phyloP scores from a whole-genome alignment of 2,329 filamentous ascomycete genomes.

The Pseudophaeomoniella oleicola region DNA sequence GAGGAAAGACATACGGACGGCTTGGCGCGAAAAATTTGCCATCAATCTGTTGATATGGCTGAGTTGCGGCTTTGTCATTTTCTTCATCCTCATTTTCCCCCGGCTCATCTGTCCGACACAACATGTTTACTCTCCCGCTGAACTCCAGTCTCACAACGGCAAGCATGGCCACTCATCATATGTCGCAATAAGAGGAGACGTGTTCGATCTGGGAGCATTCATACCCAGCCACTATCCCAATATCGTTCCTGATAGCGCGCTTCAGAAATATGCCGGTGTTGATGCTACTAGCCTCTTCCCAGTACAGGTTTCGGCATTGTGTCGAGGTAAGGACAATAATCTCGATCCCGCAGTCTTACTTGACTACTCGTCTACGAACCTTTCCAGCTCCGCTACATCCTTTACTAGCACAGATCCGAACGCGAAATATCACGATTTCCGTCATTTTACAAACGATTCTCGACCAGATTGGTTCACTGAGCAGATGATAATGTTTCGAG shows the following conservation, averaged over 20 bases:
- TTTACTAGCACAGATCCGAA: slow-evolving; percentile 58
- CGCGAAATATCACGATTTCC: slow-evolving; percentile 81
- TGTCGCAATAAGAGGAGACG: slow-evolving; percentile 71
- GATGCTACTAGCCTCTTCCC: slow-evolving; percentile 88
- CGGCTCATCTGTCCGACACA: slow-evolving; percentile 81
- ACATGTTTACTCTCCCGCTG: slow-evolving; percentile 65
- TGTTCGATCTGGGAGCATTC: slow-evolving; percentile 69
- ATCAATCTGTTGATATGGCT: slow-evolving; percentile 98
- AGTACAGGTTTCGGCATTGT: slow-evolving; percentile 84
- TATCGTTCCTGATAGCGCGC: slow-evolving; percentile 42
- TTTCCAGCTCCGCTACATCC: slow-evolving; percentile 50
- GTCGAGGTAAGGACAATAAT: slow-evolving; percentile 55
- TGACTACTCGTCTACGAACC: slow-evolving; percentile 67
- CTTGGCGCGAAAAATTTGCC: slow-evolving; percentile 93
- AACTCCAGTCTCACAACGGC: slow-evolving; percentile 62
- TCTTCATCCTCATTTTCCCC: slow-evolving; percentile 85
- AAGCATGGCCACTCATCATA: slow-evolving; percentile 51
- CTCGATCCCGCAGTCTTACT: slow-evolving; percentile 65
- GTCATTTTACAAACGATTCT: slow-evolving; percentile 64
- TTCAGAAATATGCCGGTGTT: slow-evolving; percentile 70
- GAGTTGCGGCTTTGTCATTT: slow-evolving; percentile 59
- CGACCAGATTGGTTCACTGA: slow-evolving; percentile 88
- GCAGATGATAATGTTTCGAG: slow-evolving; percentile 63
- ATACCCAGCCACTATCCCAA: slow-evolving; percentile 65
- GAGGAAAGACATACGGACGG: slow-evolving; percentile 79